phyloP scores from a whole-genome alignment of 2,329 filamentous ascomycete species.

The Hymenoscyphus occultus region DNA sequence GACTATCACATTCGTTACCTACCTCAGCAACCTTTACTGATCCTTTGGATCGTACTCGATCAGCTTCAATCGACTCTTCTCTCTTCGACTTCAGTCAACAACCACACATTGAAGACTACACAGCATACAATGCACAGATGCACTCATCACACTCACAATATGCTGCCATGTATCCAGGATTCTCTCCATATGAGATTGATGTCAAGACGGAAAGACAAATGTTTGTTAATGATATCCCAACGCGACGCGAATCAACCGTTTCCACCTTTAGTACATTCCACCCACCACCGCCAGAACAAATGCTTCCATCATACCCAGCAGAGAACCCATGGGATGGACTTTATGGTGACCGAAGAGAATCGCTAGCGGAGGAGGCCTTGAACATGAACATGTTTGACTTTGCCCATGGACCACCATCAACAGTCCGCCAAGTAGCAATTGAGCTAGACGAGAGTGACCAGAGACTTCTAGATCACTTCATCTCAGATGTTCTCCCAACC shows the following conservation, averaged over 20 bases:
- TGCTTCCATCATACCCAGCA: conserved; percentile 61
- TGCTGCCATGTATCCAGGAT: conserved; percentile 49
- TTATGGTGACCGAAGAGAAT: conserved; percentile 65
- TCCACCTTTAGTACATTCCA: conserved; percentile 93
- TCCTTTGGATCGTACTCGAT: conserved; percentile 68
- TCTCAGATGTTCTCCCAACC: conserved; percentile 79
- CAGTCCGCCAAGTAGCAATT: conserved; percentile 67
- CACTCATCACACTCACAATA: conserved; percentile 50
- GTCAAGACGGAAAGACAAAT: conserved; percentile 94
- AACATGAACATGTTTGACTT: conserved; percentile 85
- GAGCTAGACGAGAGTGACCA: conserved; percentile 87
- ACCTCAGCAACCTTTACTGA: conserved; percentile 80
- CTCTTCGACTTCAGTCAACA: conserved; percentile 70
- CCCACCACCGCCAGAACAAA: conserved; percentile 66
- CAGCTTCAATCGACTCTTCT: conserved; percentile 75
- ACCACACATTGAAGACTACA: conserved; percentile 53
- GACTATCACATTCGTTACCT: conserved; percentile 76
- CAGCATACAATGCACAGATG: conserved; percentile 61
- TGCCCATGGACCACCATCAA: conserved; percentile 62
- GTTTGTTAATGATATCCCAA: conserved; percentile 87
- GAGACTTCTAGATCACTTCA: conserved; percentile 83
- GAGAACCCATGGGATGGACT: conserved; percentile 72
- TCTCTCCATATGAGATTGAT: conserved; percentile 85
- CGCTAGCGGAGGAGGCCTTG: conserved; percentile 57
- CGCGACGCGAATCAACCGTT: conserved; percentile 79